A percentile compares a stretch with the other conserved stretches of the same genome.
Conservation (phyloP, 306 rosid species). For the Rubus parviflorus region DNA sequence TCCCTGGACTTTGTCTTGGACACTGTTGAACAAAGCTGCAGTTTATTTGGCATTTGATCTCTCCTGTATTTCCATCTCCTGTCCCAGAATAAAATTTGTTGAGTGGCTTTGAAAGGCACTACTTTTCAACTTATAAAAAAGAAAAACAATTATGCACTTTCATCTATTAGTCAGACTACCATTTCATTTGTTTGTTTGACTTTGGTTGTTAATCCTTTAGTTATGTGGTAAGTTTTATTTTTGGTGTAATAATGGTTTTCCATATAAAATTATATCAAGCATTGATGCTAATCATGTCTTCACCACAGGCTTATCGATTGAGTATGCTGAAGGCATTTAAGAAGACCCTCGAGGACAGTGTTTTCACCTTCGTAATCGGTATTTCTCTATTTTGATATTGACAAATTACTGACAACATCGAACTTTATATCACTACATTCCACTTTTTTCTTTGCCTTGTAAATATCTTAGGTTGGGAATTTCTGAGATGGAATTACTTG, state of each 20-base stretch:
- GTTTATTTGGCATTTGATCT: not conserved
- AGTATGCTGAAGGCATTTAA: conserved; percentile 98
- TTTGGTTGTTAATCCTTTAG: not conserved
- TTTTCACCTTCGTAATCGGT: conserved; percentile 93
- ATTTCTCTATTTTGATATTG: conserved; percentile 29
- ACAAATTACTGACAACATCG: conserved; percentile 7
- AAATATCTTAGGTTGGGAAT: conserved; percentile 23
- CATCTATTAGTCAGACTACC: not conserved
- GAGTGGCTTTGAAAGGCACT: not conserved
- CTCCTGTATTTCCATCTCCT: not conserved
- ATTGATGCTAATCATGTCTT: conserved; percentile 15
- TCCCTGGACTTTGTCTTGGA: not conserved
- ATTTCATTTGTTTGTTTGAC: too few species aligned
- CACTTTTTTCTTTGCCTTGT: not conserved
- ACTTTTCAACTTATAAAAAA: not conserved
- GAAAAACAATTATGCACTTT: not conserved
- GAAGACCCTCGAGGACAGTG: conserved; percentile 92
- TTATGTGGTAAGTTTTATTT: too few species aligned
- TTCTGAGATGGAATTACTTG: conserved; percentile 42
- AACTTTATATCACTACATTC: not conserved
- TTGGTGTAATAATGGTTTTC: not conserved
- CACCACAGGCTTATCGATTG: conserved; percentile 74
- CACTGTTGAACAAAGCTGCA: conserved; percentile 1
- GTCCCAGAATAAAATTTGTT: not conserved
- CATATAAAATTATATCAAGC: not conserved